phyloP scores from a whole-genome alignment of 805 yeast species.

The Lachancea waltii region DNA sequence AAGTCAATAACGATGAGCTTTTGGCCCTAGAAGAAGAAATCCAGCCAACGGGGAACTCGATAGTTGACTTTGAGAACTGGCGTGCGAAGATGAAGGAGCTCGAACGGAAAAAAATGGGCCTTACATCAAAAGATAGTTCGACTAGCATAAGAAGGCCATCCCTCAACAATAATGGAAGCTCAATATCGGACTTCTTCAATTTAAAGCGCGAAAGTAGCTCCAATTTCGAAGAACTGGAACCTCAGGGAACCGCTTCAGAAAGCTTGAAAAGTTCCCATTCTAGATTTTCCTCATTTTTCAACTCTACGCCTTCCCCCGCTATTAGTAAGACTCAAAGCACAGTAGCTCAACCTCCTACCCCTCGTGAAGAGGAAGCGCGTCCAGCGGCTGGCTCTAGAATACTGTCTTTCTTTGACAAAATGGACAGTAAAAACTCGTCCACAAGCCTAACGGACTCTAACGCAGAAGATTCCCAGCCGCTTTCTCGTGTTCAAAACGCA shows the following conservation, averaged over 20 bases:
- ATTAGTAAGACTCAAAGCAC: conserved; percentile 1
- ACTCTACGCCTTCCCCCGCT: conserved; percentile 15
- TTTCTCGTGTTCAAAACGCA: background rate
- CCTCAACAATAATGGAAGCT: conserved; percentile 20
- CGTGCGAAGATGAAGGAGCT: conserved; percentile 34
- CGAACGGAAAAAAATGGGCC: conserved; percentile 33
- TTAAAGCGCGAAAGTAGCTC: conserved; percentile 13
- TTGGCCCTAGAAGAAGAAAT: conserved; percentile 30
- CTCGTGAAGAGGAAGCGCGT: conserved; percentile 7
- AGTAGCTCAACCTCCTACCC: conserved; percentile 10
- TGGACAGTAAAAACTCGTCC: conserved; percentile 8
- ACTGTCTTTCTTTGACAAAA: conserved; percentile 26
- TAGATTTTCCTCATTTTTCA: conserved; percentile 34
- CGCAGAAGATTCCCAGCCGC: conserved; percentile 2
- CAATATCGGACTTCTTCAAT: conserved; percentile 30
- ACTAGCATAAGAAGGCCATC: conserved; percentile 11
- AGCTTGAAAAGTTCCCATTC: conserved; percentile 20
- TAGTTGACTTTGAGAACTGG: conserved; percentile 38
- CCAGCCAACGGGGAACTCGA: conserved; percentile 31
- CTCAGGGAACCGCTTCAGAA: conserved; percentile 11
- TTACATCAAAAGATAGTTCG: conserved; percentile 8
- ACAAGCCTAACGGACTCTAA: background rate
- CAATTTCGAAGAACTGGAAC: conserved; percentile 11
- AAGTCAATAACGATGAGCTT: conserved; percentile 31
- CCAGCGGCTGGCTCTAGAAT: conserved; percentile 26